A percentile compares a stretch with the other conserved stretches of the same genome.
Evolutionary conservation across 208 protist genomes (phyloP).

Genomic region (Wallacemonas rigidus): DNA sequence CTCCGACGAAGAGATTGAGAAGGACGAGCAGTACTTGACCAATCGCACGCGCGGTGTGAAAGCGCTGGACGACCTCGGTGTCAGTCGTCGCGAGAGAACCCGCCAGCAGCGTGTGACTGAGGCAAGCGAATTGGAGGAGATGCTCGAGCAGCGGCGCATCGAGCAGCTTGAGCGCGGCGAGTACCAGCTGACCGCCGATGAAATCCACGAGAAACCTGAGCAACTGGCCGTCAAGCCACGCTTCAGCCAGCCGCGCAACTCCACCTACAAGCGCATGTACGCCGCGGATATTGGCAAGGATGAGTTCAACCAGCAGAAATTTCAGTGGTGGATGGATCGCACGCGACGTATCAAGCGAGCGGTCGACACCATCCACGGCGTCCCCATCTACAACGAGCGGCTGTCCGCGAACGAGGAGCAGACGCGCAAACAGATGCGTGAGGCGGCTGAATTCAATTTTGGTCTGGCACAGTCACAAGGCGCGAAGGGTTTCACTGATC

Average conservation of each 20-base stretch:
- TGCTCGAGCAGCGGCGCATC: slow-evolving; percentile 73
- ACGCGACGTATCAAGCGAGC: slow-evolving; percentile 74
- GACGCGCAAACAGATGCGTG: slow-evolving; percentile 80
- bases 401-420: slow-evolving; percentile 83
- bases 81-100: slow-evolving; percentile 57
- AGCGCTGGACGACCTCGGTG: slow-evolving; percentile 79
- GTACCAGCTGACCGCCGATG: slow-evolving; percentile 42
- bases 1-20: slow-evolving; percentile 68
- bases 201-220: slow-evolving; percentile 56
- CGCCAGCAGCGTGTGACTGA: slow-evolving; percentile 45
- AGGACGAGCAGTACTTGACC: slow-evolving; percentile 83
- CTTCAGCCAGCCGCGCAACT: slow-evolving; percentile 37
- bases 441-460: slow-evolving; percentile 86
- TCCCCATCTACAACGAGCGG: slow-evolving; percentile 85
- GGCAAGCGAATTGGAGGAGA: slow-evolving; percentile 69
- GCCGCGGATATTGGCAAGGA: slow-evolving; percentile 72
- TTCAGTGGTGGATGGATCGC: slow-evolving; percentile 86
- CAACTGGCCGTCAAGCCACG: slow-evolving; percentile 46
- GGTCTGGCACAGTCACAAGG: slow-evolving; percentile 61
- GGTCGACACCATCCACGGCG: slow-evolving; percentile 81
- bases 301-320: slow-evolving; percentile 58
- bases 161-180: slow-evolving; percentile 78
- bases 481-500: slow-evolving; percentile 85
- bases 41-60: slow-evolving; percentile 69
- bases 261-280: slow-evolving; percentile 68